Percentiles rank a stretch among this genome's conserved stretches.
These are phyloP conservation scores for Collybia sordida DNA, from an alignment of 768 basidiomycete species.

Conservation along the genomic window DNA sequence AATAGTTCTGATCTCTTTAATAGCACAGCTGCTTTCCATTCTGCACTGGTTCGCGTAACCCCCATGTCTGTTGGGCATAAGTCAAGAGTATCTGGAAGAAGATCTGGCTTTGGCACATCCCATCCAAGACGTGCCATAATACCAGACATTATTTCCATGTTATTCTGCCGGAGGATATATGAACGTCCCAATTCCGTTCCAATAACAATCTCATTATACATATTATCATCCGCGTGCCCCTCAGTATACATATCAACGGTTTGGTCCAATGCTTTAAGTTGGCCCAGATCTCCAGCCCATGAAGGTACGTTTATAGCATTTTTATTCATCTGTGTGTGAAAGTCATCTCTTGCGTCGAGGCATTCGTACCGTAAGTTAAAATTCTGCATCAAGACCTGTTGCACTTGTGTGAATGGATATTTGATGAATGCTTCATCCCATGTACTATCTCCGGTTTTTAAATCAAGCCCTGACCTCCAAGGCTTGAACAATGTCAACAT, in stretches of 20 bases:
- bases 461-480: constrained; percentile 22
- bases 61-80: neutral
- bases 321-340: constrained; percentile 10
- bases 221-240: too few species aligned
- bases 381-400: constrained; percentile 20
- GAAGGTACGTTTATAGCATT: neutral
- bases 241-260: too few species aligned
- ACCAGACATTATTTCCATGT: neutral
- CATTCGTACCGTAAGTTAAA: constrained; percentile 26
- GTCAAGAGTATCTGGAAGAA: neutral
- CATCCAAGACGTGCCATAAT: neutral
- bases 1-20: neutral
- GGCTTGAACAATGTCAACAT: constrained; percentile 16
- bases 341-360: constrained; percentile 25
- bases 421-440: constrained; percentile 22
- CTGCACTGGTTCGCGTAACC: neutral
- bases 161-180: neutral
- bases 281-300: neutral
- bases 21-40: neutral
- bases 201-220: too few species aligned
- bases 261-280: neutral
- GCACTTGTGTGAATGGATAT: constrained; percentile 10
- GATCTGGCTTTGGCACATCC: neutral
- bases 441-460: constrained; percentile 9
- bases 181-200: neutral